Evolutionary conservation across 148 eudicot genomes (phyloP), one percentile per base, ranked within the genome.

Genomic region (Camellia granthamiana): DNA sequence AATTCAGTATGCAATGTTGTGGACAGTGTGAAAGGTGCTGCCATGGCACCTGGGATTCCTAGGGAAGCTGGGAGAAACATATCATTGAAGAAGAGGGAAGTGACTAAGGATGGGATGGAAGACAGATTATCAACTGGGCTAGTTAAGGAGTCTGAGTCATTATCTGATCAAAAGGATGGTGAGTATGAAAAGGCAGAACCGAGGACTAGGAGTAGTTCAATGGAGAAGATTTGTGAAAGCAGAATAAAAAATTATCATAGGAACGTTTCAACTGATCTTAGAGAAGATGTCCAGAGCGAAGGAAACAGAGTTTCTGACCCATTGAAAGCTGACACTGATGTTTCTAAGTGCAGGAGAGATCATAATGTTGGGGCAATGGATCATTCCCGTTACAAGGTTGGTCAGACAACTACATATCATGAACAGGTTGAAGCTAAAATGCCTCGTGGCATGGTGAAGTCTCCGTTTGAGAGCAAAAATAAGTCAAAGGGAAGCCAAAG

Each of bases 401-500:
- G 68, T 76, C 85, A 41, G 70, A 70, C 41, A 51, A 78, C 72
- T 71, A 41, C 61, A 44, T 49, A 69, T 41, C 62, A 38, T 42
- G 80, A 78, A 59, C 66, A 30, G 4, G 70, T 77, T 74, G 78
- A 69, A 56, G 18, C 16, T 75, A 59, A 19, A 69, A 52, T 41
- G 69, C 47, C 80, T 54, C 64, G 49, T 72, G 72, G 77, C 9
- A 19, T 68, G 38, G 78, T 52, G 52, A 85, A 84, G 61, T 63
- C 51, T 44, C 55, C 87, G 64, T 72, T 52, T 73, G 77, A 55
- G 56, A 75, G 82, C 52, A 79, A 80, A 81, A 90, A 54, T 65
- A 90, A 85, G 84, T 81, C 70, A 41, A 85, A 41, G 72, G 83
- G 76, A 76, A 78, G 74, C 70, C 81, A 78, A 70, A 74, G 47